Percentiles rank a stretch among this genome's conserved stretches.
Evolutionary conservation across 306 rosid genomes (phyloP).

Genomic region (Quercus variabilis): DNA sequence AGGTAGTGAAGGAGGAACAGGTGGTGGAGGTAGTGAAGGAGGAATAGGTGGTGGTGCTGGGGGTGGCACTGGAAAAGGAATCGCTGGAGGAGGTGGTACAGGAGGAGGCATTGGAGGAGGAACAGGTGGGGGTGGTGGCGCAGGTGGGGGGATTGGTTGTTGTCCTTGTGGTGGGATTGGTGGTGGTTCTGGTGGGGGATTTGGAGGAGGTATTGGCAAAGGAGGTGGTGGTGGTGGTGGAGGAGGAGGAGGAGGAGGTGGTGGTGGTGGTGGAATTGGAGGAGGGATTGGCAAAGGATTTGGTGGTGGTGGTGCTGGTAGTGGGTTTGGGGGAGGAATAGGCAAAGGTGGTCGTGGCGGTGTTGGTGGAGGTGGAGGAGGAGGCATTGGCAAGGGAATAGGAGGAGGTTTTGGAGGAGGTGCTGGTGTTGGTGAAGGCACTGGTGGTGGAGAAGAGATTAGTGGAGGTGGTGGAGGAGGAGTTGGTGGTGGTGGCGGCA

Average conservation of each 20-base stretch:
- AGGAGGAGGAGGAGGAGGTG: background rate
- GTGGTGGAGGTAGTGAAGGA: background rate
- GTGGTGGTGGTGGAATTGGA: background rate
- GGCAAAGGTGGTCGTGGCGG: background rate
- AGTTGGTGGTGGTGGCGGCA: background rate
- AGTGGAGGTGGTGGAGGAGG: slow-evolving; percentile 21
- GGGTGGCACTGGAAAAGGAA: background rate
- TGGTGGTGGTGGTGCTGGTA: background rate
- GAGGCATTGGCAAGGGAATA: no score
- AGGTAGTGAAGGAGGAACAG: background rate
- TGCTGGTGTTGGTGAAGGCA: slow-evolving; percentile 10
- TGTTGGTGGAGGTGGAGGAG: background rate
- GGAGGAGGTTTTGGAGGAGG: slow-evolving; percentile 5
- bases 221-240: background rate
- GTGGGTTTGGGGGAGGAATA: background rate
- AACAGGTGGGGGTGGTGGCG: background rate
- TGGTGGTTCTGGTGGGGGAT: slow-evolving; percentile 9
- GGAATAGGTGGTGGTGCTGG: background rate
- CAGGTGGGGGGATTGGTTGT: slow-evolving; percentile 10
- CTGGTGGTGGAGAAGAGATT: slow-evolving; percentile 12
- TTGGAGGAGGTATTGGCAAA: slow-evolving; percentile 2
- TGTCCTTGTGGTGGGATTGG: slow-evolving; percentile 1
- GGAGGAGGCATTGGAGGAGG: background rate
- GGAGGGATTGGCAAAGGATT: background rate
- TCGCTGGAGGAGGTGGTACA: background rate